Conservation (phyloP, 2,329 filamentous ascomycete genomes). For the Neophaeococcomyces mojaviensis region DNA sequence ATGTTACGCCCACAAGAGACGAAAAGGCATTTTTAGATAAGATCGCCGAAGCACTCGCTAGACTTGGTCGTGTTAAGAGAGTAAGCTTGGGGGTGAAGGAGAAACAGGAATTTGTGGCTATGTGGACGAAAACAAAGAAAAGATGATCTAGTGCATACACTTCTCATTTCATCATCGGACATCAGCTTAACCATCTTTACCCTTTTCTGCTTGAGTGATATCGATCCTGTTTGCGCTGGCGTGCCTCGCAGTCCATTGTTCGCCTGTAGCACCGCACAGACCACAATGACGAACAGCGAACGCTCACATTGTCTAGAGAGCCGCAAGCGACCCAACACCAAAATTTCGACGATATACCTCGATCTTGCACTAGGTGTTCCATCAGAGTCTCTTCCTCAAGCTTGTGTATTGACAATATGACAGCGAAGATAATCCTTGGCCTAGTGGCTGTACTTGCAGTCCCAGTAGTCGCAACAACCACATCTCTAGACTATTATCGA, state of each 20-base stretch:
- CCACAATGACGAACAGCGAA: neutral
- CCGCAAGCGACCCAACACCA: neutral
- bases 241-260: neutral
- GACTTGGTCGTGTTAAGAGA: constrained; percentile 78
- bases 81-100: constrained; percentile 77
- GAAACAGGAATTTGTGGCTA: constrained; percentile 72
- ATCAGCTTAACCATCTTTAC: neutral
- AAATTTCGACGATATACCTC: neutral
- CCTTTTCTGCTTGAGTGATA: no score
- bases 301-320: neutral
- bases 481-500: constrained; percentile 14
- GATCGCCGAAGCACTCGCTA: constrained; percentile 77
- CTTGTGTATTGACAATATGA: neutral
- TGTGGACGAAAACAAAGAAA: constrained; percentile 48
- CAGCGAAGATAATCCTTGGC: neutral
- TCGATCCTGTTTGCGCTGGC: no score
- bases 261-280: neutral
- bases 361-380: neutral
- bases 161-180: neutral
- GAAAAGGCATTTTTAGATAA: constrained; percentile 68
- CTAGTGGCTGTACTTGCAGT: neutral
- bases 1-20: constrained; percentile 35
- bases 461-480: constrained; percentile 4
- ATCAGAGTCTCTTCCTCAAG: neutral
- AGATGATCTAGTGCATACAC: constrained; percentile 18